Evolutionary conservation across 805 yeast genomes (phyloP), one percentile per base, ranked within the genome.

Genomic region (Suhomyces faveliae): DNA sequence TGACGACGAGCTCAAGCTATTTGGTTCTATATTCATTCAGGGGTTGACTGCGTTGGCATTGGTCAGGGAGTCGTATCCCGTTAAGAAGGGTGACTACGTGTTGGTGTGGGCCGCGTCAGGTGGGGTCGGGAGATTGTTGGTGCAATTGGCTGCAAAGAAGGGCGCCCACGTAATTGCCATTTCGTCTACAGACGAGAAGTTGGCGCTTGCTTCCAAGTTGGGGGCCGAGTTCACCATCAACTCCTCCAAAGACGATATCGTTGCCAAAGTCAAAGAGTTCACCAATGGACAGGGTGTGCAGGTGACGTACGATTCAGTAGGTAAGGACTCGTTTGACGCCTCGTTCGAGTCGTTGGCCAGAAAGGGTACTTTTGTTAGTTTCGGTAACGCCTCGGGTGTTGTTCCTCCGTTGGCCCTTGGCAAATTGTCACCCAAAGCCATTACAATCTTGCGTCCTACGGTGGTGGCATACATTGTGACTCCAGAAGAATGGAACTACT

Each of bases 51-150:
- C 92, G 1, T 66, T 86, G 57, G 78, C 92, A 1, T 81, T 91
- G 50, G 68, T 81, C 41, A 68, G 74, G 30, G 89, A 87, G 52
- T 79, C 94, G 1, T 81, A 87, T 60, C 59, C 74, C 1, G 86
- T 88, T 35, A 63, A 87, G 56, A 71, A 78, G 61, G 91, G 82
- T 45, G 97, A 92, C 49, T 77, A 67, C 55, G 78, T 87, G 39
- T 73, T 91, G 41, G 83, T 89, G 21, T 89, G 90, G 71, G 97
- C 97, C 3, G 96, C 96, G 6, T 97, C 97, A 2, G 98, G 97
- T 40, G 97, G 97, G 48, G 92, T 88, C 43, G 98, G 98, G 4
- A 76, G 80, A 44, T 55, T 88, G 15, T 69, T 89, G 46, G 72
- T 76, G 43, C 96, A 90, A 64, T 69, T 90, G 66, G 66, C 85